Base-by-base conservation (phyloP, 805 yeast genomes). In the Ogataea kodamae region DNA sequence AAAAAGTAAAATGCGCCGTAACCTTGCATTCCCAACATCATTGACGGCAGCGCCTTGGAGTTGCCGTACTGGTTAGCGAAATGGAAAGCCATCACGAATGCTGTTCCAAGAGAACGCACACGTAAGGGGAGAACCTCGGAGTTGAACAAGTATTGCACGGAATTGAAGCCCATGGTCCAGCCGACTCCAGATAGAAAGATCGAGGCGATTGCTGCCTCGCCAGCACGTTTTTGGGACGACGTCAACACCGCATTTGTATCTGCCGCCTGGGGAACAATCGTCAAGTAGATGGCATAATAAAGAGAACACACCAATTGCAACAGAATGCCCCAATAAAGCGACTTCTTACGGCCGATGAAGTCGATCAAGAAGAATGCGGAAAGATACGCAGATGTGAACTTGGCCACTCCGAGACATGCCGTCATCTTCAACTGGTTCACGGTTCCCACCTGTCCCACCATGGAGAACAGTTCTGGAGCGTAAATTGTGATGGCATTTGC, bases 151-250 rank as follows among this genome's bases (percentile, higher is more conserved):
- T 74, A 74, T 50, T 74, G 79, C 30, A 73, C 59, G 0, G 74
- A 60, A 54, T 75, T 75, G 68, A 72, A 75, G 22, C 80, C 80
- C 54, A 74, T 51, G 19, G 76, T 68, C 81, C 80, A 75, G 22
- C 78, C 78, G 14, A 65, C 60, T 45, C 80, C 80, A 19, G 66
- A 60, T 22, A 74, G 45, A 45, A 59, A 74, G 17, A 75, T 46
- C 29, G 73, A 65, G 1, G 76, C 76, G 45, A 74, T 51, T 6
- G 78, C 79, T 31, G 62, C 74, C 30, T 59, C 52, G 20, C 72
- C 61, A 2, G 76, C 76, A 4, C 47, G 43, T 14, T 40, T 35
- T 37, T 64, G 52, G 3, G 66, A 49, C 0, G 58, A 39, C 1
- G 64, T 50, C 42, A 67, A 49, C 0, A 24, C 42, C 5, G 48